Percentiles rank a stretch among this genome's conserved stretches.
phyloP scores from a whole-genome alignment of 2,329 filamentous ascomycete species.

The Alternaria gaisen region DNA sequence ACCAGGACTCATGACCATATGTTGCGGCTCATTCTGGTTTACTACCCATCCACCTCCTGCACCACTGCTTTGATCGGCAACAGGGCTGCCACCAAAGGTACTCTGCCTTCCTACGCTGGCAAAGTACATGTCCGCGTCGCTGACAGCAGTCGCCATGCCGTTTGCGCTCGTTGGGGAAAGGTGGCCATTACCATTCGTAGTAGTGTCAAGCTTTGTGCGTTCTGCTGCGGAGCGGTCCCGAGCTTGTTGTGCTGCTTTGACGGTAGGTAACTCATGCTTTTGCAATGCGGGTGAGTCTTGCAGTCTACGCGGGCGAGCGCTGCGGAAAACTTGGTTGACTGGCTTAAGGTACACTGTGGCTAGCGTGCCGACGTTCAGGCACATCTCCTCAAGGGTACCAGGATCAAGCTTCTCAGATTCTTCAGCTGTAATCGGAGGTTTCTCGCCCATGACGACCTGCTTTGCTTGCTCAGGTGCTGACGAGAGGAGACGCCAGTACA shows the following conservation, averaged over 20 bases:
- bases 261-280: constrained; percentile 70
- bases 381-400: constrained; percentile 93
- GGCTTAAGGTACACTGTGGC: constrained; percentile 98
- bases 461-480: constrained; percentile 89
- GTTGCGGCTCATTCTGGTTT: constrained; percentile 47
- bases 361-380: constrained; percentile 92
- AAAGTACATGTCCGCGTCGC: constrained; percentile 90
- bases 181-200: constrained; percentile 37
- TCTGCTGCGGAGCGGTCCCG: constrained; percentile 45
- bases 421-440: constrained; percentile 87
- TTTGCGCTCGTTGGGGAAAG: constrained; percentile 36
- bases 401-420: constrained; percentile 95
- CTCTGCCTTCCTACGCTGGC: constrained; percentile 62
- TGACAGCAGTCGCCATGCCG: constrained; percentile 75
- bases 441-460: constrained; percentile 94
- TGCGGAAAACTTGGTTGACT: constrained; percentile 94
- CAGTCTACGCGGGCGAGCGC: constrained; percentile 80
- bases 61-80: constrained; percentile 35
- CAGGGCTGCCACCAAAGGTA: constrained; percentile 47
- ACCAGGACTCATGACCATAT: constrained; percentile 40
- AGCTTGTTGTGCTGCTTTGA: constrained; percentile 55
- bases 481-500: constrained; percentile 98
- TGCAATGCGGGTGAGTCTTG: constrained; percentile 87
- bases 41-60: constrained; percentile 49
- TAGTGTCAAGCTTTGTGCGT: constrained; percentile 40